These are phyloP conservation scores for Penicillium olsonii DNA, from an alignment of 2,329 filamentous ascomycete genomes.

Conservation along the genomic window DNA sequence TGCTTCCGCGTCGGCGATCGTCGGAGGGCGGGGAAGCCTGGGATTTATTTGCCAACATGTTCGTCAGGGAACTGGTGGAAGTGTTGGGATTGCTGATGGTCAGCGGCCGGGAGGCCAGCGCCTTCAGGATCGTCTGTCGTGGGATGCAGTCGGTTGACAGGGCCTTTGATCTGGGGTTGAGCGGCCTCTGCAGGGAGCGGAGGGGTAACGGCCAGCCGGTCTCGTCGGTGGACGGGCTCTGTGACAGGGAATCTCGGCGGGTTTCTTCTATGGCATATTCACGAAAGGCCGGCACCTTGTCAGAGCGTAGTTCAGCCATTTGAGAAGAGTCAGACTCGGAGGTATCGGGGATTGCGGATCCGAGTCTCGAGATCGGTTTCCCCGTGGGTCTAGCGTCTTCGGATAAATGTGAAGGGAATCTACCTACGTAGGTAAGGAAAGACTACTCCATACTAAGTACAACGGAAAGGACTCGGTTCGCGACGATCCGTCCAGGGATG, in stretches of 20 bases:
- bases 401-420: too few relatives aligned
- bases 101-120: conserved; percentile 64
- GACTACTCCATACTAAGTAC: not conserved
- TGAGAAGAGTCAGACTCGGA: conserved; percentile 24
- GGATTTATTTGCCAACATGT: conserved; percentile 53
- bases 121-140: conserved; percentile 80
- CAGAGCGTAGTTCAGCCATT: conserved; percentile 19
- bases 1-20: conserved; percentile 43
- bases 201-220: conserved; percentile 30
- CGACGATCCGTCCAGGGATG: not conserved
- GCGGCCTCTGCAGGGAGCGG: conserved; percentile 38
- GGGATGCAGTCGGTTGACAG: conserved; percentile 68
- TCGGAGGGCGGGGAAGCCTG: conserved; percentile 22
- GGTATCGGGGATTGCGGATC: conserved; percentile 31
- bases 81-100: conserved; percentile 55
- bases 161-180: conserved; percentile 44
- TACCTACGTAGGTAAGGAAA: too few relatives aligned
- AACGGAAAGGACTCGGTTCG: too few relatives aligned
- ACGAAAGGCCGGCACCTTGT: conserved; percentile 40
- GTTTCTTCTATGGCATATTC: conserved; percentile 45
- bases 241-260: conserved; percentile 32
- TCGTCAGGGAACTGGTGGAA: conserved; percentile 61
- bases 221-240: conserved; percentile 27
- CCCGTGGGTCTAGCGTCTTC: conserved; percentile 14
- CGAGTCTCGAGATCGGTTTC: conserved; percentile 8